Conservation (phyloP, 768 basidiomycete genomes). For the Chalciporus piperatus region DNA sequence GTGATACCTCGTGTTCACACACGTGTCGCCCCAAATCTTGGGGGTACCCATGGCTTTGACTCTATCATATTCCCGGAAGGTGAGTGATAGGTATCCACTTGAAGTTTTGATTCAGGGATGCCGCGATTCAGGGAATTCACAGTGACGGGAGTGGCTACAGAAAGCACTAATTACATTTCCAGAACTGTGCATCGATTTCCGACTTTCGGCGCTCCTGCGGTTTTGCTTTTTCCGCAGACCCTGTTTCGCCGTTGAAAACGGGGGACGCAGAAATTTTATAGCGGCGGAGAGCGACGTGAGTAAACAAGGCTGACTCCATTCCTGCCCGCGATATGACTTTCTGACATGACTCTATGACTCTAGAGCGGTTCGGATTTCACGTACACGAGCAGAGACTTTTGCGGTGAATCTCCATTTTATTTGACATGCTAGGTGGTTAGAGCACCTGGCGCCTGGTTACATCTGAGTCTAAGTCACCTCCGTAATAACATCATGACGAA, state of each 20-base stretch:
- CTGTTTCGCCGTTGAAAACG: not conserved
- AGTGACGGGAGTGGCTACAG: no score
- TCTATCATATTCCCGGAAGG: not conserved
- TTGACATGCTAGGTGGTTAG: no score
- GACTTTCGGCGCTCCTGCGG: not conserved
- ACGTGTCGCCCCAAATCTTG: not conserved
- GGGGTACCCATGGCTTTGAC: not conserved
- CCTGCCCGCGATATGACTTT: no score
- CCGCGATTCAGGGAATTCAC: not conserved
- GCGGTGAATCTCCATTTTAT: no score
- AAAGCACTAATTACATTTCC: no score
- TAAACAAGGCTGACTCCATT: not conserved
- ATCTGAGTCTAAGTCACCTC: not conserved
- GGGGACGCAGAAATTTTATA: not conserved
- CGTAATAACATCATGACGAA: no score
- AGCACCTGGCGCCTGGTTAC: not conserved
- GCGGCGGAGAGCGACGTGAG: not conserved
- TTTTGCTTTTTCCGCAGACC: not conserved
- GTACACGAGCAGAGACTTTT: no score
- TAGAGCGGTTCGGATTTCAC: no score
- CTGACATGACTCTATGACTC: no score
- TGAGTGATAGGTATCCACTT: not conserved
- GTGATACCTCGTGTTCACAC: conserved; percentile 5
- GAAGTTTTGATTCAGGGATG: not conserved
- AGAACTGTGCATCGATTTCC: not conserved